Base-by-base conservation (phyloP, 1,284 basidiomycete species). In the Coniophora puteana region DNA sequence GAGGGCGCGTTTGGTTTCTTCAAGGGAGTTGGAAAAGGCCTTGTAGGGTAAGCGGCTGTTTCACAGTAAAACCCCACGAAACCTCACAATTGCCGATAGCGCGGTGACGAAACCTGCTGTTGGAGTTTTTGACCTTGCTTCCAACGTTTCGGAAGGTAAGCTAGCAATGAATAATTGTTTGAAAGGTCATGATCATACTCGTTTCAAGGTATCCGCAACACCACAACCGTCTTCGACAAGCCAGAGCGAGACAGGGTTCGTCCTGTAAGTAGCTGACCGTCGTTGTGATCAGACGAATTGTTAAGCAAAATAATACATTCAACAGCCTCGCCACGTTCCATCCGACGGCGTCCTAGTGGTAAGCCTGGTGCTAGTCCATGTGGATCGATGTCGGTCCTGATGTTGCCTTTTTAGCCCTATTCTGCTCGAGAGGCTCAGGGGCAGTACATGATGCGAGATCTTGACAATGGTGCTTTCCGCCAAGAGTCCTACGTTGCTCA, bases 1-100 rank as follows among this genome's bases (percentile, higher is more conserved):
- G 93, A 88, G 53, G 96, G 96, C 5, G 93, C 96, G 0, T 71
- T 90, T 25, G 96, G 96, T 4, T 99, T 99, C 68, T 92, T 98
- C 71, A 97, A 96, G 63, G 96, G 96, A 11, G 81, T 99, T 22
- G 96, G 96, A 12, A 97, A 96, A 62, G 95, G 95, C 8, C 70
- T 98, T 39, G 92, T 97, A 43, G 95, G 95, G 85, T 92, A 59
- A 44, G 80, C 61, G 24, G 5, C 37, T 22, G 39, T 27, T n/a
- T n/a, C n/a, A n/a, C n/a, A n/a, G n/a, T n/a, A n/a, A n/a, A n/a
- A n/a, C n/a, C n/a, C n/a, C n/a, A n/a, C n/a, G n/a, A 31, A 38
- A 40, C 8, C 49, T 36, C 51, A 54, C 53, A 54, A 12, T 13
- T 25, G 27, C 32, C 43, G 47, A 32, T 51, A 92, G 90, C 20